These are phyloP conservation scores for Fonsecaea pedrosoi DNA, from an alignment of 2,329 filamentous ascomycete genomes.

Conservation along the genomic window DNA sequence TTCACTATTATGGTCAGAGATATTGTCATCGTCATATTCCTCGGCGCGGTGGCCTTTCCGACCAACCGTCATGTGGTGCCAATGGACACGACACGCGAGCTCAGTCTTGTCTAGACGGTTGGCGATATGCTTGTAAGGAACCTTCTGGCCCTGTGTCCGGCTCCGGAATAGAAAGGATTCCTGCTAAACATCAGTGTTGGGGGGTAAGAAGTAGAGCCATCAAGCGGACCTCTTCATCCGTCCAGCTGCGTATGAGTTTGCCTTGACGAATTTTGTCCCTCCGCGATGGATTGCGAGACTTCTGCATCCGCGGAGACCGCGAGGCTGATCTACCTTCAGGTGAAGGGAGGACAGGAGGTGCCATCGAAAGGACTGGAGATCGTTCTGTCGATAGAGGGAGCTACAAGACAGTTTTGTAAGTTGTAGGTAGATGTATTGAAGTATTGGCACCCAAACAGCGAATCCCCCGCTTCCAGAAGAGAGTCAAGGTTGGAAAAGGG, in stretches of 20 bases:
- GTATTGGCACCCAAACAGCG: neutral
- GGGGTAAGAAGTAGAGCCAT: constrained; percentile 14
- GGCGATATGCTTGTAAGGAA: constrained; percentile 90
- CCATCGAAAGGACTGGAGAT: constrained; percentile 39
- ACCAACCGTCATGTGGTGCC: constrained; percentile 78
- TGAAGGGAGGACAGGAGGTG: constrained; percentile 39
- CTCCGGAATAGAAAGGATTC: constrained; percentile 84
- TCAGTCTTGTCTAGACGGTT: constrained; percentile 86
- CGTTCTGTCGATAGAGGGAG: neutral
- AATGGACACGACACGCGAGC: constrained; percentile 84
- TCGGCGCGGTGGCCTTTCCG: constrained; percentile 31
- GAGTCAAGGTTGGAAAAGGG: neutral
- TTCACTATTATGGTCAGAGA: constrained; percentile 24
- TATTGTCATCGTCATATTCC: constrained; percentile 27
- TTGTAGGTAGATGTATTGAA: neutral
- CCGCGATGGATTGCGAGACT: constrained; percentile 49
- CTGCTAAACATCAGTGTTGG: constrained; percentile 51
- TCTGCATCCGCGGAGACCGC: constrained; percentile 75
- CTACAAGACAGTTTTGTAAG: neutral
- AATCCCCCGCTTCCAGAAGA: neutral
- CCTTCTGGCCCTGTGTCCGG: constrained; percentile 72
- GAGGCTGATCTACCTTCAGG: constrained; percentile 66
- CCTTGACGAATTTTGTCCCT: constrained; percentile 36
- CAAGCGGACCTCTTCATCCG: constrained; percentile 76
- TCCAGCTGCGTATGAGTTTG: constrained; percentile 69